Base-by-base conservation (phyloP, 2,329 filamentous ascomycete genomes). In the Rhinocladiella mackenziei region DNA sequence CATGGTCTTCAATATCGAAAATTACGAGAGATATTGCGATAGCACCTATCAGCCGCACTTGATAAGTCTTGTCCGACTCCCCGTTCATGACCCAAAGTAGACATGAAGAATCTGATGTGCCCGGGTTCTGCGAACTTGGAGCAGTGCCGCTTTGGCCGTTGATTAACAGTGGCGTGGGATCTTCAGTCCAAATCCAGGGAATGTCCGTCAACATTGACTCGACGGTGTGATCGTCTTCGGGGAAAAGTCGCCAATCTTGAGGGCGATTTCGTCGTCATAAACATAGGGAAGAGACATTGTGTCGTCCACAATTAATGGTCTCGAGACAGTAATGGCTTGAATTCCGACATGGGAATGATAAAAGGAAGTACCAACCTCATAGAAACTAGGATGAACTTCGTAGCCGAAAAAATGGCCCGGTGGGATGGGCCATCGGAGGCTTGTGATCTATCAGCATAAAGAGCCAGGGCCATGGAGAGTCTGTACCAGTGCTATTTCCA, bases 401-500 rank as follows among this genome's bases (percentile, higher is more conserved):
- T 84, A 84, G 63, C 84, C 81, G 60, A 84, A 84, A 62, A 76
- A 84, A 46, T 77, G 70, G 1, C 67, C 62, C 0, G 78, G 71
- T 0, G 77, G 72, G 26, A 84, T 83, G 0, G 81, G 79, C 81
- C 80, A 85, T 54, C 84, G 80, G 73, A 72, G 2, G 75, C 78
- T 20, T 69, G 61, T 0, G 77, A 72, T 3, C 81, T 81, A 52
- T 84, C 81, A 1, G 79, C 77, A 61, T 82, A 84, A 0, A 78
- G 78, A 1, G 78, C 75, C 22, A 74, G 69, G 22, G 73, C 65
- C 58, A 78, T 75, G 11, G 71, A 74, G 6, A 85, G 67, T 9
- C 81, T 81, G 62, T 84, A 81, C 81, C 81, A 84, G 57, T 84
- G 81, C 75, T 82, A 39, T 29, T n/a, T n/a, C n/a, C n/a, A n/a